Evolutionary conservation across 257 asterid species (phyloP).

Genomic region (Eustoma russellianum): DNA sequence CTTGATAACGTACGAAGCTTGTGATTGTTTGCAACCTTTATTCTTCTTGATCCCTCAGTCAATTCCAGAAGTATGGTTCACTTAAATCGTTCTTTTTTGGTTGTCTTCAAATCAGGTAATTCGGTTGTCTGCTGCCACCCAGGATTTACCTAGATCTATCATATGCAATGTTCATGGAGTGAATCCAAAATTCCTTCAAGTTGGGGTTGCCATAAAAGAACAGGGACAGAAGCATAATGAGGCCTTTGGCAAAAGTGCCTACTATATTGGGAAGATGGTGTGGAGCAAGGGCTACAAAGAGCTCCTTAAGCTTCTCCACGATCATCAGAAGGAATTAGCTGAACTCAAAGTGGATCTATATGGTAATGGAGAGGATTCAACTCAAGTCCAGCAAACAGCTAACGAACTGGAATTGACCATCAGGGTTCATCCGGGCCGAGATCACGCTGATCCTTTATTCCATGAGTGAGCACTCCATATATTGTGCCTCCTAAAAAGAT

Average conservation of each 20-base stretch:
- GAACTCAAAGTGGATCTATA: conserved; percentile 77
- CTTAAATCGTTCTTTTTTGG: not conserved
- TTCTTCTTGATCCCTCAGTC: not conserved
- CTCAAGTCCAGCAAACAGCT: conserved; percentile 62
- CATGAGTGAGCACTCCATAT: conserved; percentile 47
- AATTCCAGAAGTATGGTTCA: not conserved
- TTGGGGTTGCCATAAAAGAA: conserved; percentile 65
- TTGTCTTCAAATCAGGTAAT: conserved; percentile 54
- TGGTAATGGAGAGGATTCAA: conserved; percentile 94
- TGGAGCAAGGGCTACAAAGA: conserved; percentile 98
- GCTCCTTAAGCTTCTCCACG: conserved; percentile 63
- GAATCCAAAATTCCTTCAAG: conserved; percentile 82
- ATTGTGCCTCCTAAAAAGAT: too few species aligned
- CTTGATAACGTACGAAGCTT: too few species aligned
- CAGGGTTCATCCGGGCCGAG: conserved; percentile 84
- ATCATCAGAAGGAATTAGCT: conserved; percentile 65
- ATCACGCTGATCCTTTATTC: conserved; percentile 85
- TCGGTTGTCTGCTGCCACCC: conserved; percentile 96
- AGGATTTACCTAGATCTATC: conserved; percentile 88
- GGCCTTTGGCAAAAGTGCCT: conserved; percentile 75
- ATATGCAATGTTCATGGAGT: conserved; percentile 97
- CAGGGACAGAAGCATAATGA: conserved; percentile 38
- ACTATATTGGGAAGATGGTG: conserved; percentile 91
- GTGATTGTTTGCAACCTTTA: too few species aligned
- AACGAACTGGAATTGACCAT: conserved; percentile 52